A percentile compares a stretch with the other conserved stretches of the same genome.
Conservation (phyloP, 257 asterid species). For the Linderniella brevidens region DNA sequence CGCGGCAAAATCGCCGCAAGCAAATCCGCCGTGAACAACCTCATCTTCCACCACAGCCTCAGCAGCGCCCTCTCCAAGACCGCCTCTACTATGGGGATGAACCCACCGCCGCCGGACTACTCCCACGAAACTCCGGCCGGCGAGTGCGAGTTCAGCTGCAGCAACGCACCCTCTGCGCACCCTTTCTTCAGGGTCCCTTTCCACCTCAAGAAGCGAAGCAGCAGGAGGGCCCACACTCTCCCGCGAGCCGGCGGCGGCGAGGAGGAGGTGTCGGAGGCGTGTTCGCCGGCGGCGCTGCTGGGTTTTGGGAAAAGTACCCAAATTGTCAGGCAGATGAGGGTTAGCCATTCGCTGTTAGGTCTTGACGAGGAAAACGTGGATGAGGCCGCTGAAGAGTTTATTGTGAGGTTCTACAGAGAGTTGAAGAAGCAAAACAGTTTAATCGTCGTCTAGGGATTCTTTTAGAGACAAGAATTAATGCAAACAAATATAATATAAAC, state of each 20-base stretch:
- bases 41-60: too few relatives aligned
- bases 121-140: background rate
- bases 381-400: slow-evolving; percentile 3
- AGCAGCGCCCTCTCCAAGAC: too few relatives aligned
- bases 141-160: slow-evolving; percentile 6
- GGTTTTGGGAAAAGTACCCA: background rate
- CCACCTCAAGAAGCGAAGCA: slow-evolving; percentile 1
- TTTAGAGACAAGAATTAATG: too few relatives aligned
- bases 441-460: too few relatives aligned
- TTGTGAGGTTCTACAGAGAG: slow-evolving; percentile 1
- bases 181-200: background rate
- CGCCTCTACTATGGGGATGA: too few relatives aligned
- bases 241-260: background rate
- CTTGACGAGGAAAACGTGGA: background rate
- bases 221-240: background rate
- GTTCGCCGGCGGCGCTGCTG: background rate
- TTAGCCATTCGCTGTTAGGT: background rate
- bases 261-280: background rate
- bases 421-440: background rate
- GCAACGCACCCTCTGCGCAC: background rate
- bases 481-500: too few relatives aligned
- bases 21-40: too few relatives aligned
- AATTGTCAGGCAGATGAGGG: background rate
- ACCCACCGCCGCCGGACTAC: too few relatives aligned
- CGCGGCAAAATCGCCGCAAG: too few relatives aligned